Evolutionary conservation across 768 basidiomycete genomes (phyloP).

Genomic region (Rhodotorula babjevae): DNA sequence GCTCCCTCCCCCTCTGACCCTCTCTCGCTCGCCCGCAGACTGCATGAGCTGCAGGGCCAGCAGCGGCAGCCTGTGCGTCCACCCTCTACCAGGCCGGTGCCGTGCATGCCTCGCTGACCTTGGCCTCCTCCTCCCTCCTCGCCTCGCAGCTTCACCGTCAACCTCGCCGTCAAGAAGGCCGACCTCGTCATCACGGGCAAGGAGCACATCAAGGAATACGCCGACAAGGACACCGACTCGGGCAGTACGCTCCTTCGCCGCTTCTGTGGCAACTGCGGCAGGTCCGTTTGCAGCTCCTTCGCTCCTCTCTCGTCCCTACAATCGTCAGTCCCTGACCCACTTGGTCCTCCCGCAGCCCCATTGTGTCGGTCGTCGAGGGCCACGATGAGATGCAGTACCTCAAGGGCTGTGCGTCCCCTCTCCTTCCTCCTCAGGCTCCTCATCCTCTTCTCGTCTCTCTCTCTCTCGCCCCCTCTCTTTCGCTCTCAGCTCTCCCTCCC

Average conservation of each 20-base stretch:
- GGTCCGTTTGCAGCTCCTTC: not conserved
- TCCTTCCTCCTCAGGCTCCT: no score
- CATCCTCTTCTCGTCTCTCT: no score
- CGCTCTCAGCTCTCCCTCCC: no score
- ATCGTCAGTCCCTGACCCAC: no score
- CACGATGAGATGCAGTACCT: no score
- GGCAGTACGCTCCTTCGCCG: not conserved
- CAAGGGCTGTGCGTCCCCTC: not conserved
- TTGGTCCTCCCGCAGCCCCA: no score
- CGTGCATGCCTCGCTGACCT: not conserved
- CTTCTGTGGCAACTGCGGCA: not conserved
- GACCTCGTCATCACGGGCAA: not conserved
- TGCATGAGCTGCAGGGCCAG: not conserved
- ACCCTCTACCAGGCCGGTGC: not conserved
- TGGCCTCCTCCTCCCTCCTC: no score
- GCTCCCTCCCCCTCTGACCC: no score
- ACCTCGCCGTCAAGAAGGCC: no score
- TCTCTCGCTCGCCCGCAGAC: not conserved
- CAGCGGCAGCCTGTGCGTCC: not conserved
- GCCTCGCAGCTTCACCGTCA: no score
- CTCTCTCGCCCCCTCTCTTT: no score
- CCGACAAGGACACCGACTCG: constrained; percentile 7
- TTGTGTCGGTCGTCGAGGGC: no score
- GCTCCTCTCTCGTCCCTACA: not conserved
- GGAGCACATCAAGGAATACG: not conserved